Evolutionary conservation across 2,329 filamentous ascomycete species (phyloP), one percentile per base, ranked within the genome.

Genomic region (Ophiostoma sp.): DNA sequence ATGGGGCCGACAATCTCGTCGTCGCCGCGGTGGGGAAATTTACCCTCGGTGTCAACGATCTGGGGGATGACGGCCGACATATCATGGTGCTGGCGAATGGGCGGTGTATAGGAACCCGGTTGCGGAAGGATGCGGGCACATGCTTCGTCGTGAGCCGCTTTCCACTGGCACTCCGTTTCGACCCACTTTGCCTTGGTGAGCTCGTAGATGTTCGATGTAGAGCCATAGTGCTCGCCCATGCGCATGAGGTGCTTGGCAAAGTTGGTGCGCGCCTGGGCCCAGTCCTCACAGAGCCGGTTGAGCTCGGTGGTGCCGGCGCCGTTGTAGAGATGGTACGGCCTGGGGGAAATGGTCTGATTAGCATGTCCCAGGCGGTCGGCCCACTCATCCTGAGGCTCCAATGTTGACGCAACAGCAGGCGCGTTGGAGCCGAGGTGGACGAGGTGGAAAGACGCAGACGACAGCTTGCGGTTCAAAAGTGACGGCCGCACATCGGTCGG

Each of bases 1-100:
- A 97, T 97, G 6, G 93, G 93, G 1, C 93, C 93, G 62, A 97
- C 92, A 76, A 97, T 96, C 77, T 96, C 93, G 74, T 93, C 89
- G 74, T 97, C 93, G 66, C 93, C 93, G 44, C 94, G 85, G 73
- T 89, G 87, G 38, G 93, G 93, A 74, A 97, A 97, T 77, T 97
- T 97, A 75, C 90, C 89, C 71, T 90, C 89, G 75, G 89, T 82
- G 75, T 91, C 87, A 71, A 89, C 82, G 73, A 93, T 85, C 40
- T 85, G 83, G 0, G 90, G 89, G 72, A 93, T 86, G 68, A 85
- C 86, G 69, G 85, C 85, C 58, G 89, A 82, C 42, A 88, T 80
- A 69, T 84, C 79, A 67, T 87, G 84, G 67, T 84, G 83, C 69
- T 66, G 67, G 9, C 45, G 36, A 2, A 74, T 75, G 75, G 45